phyloP scores from a whole-genome alignment of 2,329 filamentous ascomycete genomes.

The Aspergillus fumigatus region DNA sequence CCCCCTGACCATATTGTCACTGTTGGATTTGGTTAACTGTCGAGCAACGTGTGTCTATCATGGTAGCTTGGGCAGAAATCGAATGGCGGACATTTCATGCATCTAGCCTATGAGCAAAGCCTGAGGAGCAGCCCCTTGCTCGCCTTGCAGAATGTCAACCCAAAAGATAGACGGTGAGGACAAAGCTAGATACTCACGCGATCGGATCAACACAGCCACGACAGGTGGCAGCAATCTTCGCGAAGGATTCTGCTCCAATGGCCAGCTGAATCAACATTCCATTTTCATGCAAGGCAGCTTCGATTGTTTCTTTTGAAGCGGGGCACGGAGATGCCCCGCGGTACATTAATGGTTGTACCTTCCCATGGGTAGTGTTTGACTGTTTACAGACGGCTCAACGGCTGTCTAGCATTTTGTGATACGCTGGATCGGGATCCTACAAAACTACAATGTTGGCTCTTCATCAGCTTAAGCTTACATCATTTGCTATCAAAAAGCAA shows the following conservation, averaged over 20 bases:
- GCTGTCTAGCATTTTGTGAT: not conserved
- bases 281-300: conserved; percentile 11
- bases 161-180: conserved; percentile 19
- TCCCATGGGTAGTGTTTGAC: not conserved
- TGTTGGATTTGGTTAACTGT: conserved; percentile 12
- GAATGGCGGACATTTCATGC: conserved; percentile 11
- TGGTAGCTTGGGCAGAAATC: conserved; percentile 22
- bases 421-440: not conserved
- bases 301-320: conserved; percentile 3
- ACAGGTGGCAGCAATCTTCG: conserved; percentile 10
- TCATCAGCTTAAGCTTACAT: not conserved
- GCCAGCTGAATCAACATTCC: conserved; percentile 5
- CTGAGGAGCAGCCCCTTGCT: conserved; percentile 12
- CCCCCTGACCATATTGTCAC: conserved; percentile 5
- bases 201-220: conserved; percentile 14
- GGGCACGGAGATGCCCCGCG: conserved; percentile 10
- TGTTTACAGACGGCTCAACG: not conserved
- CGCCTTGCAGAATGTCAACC: conserved; percentile 14
- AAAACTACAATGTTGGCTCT: not conserved
- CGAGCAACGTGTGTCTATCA: conserved; percentile 1
- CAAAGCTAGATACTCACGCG: conserved; percentile 2
- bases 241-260: conserved; percentile 5
- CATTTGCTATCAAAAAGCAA: not conserved
- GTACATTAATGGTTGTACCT: not conserved
- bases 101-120: conserved; percentile 9